phyloP scores from a whole-genome alignment of 345 rosid species.

The Excoecaria cochinchinensis region DNA sequence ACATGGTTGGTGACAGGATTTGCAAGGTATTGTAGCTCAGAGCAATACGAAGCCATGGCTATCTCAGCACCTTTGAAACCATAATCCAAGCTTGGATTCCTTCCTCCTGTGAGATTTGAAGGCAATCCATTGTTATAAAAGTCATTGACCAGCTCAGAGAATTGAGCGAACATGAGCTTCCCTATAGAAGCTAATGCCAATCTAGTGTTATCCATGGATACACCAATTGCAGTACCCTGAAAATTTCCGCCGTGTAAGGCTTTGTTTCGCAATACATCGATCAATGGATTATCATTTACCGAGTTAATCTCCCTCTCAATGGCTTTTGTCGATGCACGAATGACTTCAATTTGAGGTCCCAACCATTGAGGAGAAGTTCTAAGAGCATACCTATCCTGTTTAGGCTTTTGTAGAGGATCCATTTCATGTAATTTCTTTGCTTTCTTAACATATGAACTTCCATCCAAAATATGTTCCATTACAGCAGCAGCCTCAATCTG shows the following conservation, averaged over 20 bases:
- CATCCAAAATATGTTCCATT: constrained; percentile 10
- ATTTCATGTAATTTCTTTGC: constrained; percentile 1
- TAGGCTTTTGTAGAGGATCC: constrained; percentile 3
- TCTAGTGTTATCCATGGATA: constrained; percentile 10
- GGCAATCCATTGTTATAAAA: constrained; percentile 12
- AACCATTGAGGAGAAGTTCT: constrained; percentile 6
- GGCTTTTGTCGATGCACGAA: neutral
- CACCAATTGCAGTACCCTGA: constrained; percentile 13
- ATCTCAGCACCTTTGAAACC: constrained; percentile 9
- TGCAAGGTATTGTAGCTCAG: constrained; percentile 10
- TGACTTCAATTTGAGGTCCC: constrained; percentile 12
- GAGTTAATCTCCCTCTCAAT: constrained; percentile 13
- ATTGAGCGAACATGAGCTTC: constrained; percentile 14
- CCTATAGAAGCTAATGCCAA: constrained; percentile 1
- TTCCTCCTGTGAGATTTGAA: constrained; percentile 7
- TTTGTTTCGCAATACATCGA: constrained; percentile 1
- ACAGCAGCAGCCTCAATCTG: constrained; percentile 16
- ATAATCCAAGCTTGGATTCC: constrained; percentile 12
- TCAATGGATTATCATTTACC: constrained; percentile 6
- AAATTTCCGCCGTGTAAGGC: constrained; percentile 11
- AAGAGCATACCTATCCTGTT: constrained; percentile 11
- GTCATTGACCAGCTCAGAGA: constrained; percentile 5
- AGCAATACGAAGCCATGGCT: constrained; percentile 8
- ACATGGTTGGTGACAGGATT: constrained; percentile 2
- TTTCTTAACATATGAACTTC: neutral